Evolutionary conservation across 257 asterid species (phyloP).

Genomic region (Solanum chmielewskii): DNA sequence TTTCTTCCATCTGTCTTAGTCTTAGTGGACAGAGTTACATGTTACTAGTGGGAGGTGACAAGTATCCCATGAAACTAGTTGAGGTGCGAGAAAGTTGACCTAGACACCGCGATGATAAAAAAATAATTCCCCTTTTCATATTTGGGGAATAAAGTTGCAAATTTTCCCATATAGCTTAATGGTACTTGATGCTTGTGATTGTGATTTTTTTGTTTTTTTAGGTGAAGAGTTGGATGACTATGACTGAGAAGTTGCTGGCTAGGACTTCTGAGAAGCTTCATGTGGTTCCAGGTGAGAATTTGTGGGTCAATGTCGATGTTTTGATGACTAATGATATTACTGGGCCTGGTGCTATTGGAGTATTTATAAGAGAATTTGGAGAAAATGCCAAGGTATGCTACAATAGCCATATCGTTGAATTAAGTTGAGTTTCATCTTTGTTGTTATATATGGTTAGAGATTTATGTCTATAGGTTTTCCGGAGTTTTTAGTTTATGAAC

Average conservation of each 20-base stretch:
- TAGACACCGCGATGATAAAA: background rate
- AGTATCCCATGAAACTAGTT: background rate
- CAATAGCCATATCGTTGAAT: background rate
- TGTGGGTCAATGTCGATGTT: conserved; percentile 80
- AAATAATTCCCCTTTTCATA: background rate
- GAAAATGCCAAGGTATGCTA: conserved; percentile 71
- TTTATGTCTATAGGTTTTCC: background rate
- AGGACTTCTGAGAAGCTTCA: conserved; percentile 67
- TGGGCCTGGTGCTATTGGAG: conserved; percentile 79
- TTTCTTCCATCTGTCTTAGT: background rate
- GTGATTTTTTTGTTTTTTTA: background rate
- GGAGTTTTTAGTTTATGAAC: background rate
- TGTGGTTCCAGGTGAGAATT: conserved; percentile 83
- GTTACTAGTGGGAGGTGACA: background rate
- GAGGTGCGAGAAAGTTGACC: background rate
- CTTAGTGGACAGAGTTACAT: background rate
- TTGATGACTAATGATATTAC: conserved; percentile 94
- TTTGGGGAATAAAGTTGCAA: background rate
- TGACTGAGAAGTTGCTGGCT: conserved; percentile 91
- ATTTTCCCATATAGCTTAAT: background rate
- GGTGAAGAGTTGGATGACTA: conserved; percentile 88
- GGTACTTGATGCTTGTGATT: background rate
- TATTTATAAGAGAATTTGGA: conserved; percentile 86
- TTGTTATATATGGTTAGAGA: background rate
- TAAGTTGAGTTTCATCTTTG: background rate